Evolutionary conservation across 805 yeast species (phyloP).

Genomic region (Saccharomycopsis fermentans): DNA sequence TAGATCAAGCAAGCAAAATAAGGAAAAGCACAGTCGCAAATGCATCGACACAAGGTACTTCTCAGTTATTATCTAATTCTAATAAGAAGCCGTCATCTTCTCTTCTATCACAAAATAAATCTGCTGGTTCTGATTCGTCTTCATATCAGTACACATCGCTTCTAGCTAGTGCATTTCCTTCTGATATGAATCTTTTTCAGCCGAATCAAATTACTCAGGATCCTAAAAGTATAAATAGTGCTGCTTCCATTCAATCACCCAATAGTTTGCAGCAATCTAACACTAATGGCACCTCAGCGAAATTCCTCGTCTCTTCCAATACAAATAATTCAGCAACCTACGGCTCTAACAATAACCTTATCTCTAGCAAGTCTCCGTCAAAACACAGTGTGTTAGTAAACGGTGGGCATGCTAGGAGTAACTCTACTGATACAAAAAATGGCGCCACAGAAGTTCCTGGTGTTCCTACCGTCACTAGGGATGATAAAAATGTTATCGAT

Average conservation of each 20-base stretch:
- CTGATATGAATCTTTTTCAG: background rate
- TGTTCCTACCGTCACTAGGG: background rate
- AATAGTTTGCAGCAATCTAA: background rate
- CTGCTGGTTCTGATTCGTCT: background rate
- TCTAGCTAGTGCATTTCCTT: background rate
- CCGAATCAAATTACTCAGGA: background rate
- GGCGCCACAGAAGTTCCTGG: slow-evolving; percentile 1
- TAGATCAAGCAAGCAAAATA: background rate
- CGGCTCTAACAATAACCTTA: background rate
- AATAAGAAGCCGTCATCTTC: background rate
- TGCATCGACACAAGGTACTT: background rate
- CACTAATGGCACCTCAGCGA: background rate
- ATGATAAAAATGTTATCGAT: background rate
- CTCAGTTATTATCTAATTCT: background rate
- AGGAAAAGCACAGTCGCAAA: background rate
- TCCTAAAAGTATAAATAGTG: background rate
- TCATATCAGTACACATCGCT: background rate
- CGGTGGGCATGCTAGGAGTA: background rate
- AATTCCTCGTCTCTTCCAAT: background rate
- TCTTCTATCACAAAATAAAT: background rate
- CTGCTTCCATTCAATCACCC: background rate
- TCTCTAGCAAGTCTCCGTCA: background rate
- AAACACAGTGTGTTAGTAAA: background rate
- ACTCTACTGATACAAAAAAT: background rate
- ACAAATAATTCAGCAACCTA: background rate